phyloP scores from a whole-genome alignment of 768 basidiomycete species.

The Phlegmacium glaucopus region DNA sequence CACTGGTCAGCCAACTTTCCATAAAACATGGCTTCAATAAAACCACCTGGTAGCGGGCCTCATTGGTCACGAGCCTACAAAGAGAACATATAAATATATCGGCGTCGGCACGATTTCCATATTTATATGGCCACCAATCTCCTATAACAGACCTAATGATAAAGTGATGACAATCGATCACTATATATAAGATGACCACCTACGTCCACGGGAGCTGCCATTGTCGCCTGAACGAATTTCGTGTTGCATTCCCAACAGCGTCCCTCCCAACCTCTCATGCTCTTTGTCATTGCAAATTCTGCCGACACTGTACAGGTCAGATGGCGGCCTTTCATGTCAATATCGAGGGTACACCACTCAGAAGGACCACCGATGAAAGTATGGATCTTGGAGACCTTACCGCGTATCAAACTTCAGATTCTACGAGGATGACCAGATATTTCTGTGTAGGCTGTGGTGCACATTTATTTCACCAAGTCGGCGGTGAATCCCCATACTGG shows the following conservation, averaged over 20 bases:
- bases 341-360: constrained; percentile 20
- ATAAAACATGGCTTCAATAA: too few relatives aligned
- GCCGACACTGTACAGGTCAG: constrained; percentile 26
- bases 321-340: constrained; percentile 18
- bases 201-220: constrained; percentile 25
- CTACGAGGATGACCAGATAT: constrained; percentile 18
- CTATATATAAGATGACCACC: constrained; percentile 12
- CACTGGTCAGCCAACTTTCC: too few relatives aligned
- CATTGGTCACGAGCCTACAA: too few relatives aligned
- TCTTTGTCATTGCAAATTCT: constrained; percentile 28
- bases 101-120: too few relatives aligned
- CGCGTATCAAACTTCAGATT: constrained; percentile 15
- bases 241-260: constrained; percentile 17
- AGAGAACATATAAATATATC: too few relatives aligned
- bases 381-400: constrained; percentile 19
- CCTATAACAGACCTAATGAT: too few relatives aligned
- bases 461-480: constrained; percentile 19
- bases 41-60: too few relatives aligned
- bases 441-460: constrained; percentile 28
- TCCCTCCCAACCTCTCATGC: constrained; percentile 20
- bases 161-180: too few relatives aligned
- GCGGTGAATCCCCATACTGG: constrained; percentile 15
- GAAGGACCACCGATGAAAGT: constrained; percentile 9
- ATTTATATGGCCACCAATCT: too few relatives aligned
- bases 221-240: constrained; percentile 24